Base-by-base conservation (phyloP, 2,329 filamentous ascomycete genomes). In the Epichloe amarillans region DNA sequence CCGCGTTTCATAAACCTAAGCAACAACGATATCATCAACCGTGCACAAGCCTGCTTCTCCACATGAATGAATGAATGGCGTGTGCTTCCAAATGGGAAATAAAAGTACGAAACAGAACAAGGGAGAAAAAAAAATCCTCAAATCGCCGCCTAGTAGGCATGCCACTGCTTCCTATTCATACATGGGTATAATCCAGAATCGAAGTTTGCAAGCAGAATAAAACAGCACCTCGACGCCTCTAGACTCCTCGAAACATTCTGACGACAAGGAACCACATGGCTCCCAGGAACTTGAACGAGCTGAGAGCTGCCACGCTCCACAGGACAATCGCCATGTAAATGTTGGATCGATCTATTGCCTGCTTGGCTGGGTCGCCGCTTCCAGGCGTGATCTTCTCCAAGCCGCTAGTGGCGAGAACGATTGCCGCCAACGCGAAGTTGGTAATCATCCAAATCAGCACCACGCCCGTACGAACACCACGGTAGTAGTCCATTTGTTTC, bases 401-500 rank as follows among this genome's bases (percentile, higher is more conserved):
- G 2, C 93, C 91, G 23, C 86, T 91, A 1, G 87, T 83, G 62
- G 86, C 90, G 57, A 98, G 73, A 7, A 98, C 91, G 2, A 94
- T 76, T 0, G 91, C 91, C 0, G 81, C 82, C 5, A 98, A 80
- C 0, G 81, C 89, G 65, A 98, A 86, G 68, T 98, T 98, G 63
- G 83, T 89, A 61, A 97, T 88, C 77, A 98, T 95, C 93, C 93
- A 98, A 57, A 86, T 82, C 47, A 97, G 73, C 33, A 98, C 93
- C 58, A 96, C 90, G 30, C 88, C 81, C 19, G 87, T 94, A 55
- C 93, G 82, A 66, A 98, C 95, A 57, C 90, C 93, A 61, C 90
- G 89, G 77, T 98, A 98, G 70, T 97, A 98, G 66, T 98, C 93
- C 73, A 96, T 88, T 67, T 98, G 91, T 62, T 86, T 88, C 64